Percentiles rank a stretch among this genome's conserved stretches.
Conservation (phyloP, 192 early-diverging fungal species). For the Spizellomyces punctatus region DNA sequence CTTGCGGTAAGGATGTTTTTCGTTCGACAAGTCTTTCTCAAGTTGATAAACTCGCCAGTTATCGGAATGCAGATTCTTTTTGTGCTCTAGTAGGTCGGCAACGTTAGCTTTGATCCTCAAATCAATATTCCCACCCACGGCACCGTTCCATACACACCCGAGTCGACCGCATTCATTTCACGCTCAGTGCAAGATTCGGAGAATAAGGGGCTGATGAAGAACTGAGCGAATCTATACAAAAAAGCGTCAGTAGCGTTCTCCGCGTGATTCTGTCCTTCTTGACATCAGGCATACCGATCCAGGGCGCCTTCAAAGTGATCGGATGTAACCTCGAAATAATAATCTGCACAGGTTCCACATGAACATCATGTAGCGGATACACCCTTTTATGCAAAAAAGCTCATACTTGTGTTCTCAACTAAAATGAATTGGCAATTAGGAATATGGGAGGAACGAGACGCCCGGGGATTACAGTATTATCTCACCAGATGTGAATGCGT, state of each 20-base stretch:
- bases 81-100: constrained; percentile 66
- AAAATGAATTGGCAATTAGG: not conserved
- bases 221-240: constrained; percentile 58
- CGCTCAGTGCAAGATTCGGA: constrained; percentile 85
- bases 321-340: constrained; percentile 80
- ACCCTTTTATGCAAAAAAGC: not conserved
- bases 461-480: not conserved
- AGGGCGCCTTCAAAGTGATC: constrained; percentile 66
- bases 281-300: constrained; percentile 49
- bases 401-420: constrained; percentile 69
- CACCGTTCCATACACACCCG: constrained; percentile 46
- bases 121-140: too few species aligned
- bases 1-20: constrained; percentile 79
- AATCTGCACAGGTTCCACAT: constrained; percentile 41
- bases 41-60: constrained; percentile 89
- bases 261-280: not conserved
- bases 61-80: constrained; percentile 92
- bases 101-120: too few species aligned
- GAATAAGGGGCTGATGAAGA: constrained; percentile 93
- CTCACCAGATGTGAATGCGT: constrained; percentile 71
- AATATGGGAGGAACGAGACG: not conserved
- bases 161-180: constrained; percentile 93
- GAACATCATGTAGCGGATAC: too few species aligned
- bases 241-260: too few species aligned
- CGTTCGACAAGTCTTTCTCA: constrained; percentile 76